Evolutionary conservation across 2,329 filamentous ascomycete species (phyloP).

Genomic region (Colletotrichum cereale): DNA sequence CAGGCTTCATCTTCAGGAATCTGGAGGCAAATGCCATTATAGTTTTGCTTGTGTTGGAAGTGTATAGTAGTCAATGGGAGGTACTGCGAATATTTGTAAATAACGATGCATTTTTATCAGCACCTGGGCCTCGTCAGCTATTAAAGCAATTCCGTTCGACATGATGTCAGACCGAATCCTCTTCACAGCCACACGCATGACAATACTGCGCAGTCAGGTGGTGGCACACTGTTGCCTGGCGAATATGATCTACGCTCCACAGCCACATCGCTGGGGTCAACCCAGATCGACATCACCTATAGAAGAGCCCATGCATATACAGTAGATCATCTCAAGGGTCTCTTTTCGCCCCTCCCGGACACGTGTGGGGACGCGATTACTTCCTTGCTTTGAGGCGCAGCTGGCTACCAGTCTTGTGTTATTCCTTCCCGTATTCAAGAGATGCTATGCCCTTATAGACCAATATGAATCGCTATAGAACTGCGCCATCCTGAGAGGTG

Average conservation of each 20-base stretch:
- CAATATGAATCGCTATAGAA: neutral
- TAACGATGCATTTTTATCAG: neutral
- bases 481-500: neutral
- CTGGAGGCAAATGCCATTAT: slow-evolving; percentile 8
- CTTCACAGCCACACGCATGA: slow-evolving; percentile 31
- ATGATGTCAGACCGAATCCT: slow-evolving; percentile 23
- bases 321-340: neutral
- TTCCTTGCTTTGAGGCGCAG: neutral
- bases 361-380: neutral
- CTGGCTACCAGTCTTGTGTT: neutral
- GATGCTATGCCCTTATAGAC: neutral
- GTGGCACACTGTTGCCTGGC: slow-evolving; percentile 21
- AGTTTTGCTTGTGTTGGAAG: neutral
- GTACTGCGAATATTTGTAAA: neutral
- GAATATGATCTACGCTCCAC: slow-evolving; percentile 27
- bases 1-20: slow-evolving; percentile 13
- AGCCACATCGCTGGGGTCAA: slow-evolving; percentile 24
- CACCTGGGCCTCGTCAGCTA: neutral
- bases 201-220: neutral
- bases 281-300: neutral
- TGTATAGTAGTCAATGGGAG: neutral
- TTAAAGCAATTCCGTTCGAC: neutral
- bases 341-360: neutral
- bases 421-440: neutral
- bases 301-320: neutral